These are phyloP conservation scores for Ochetophila trinervis DNA, from an alignment of 306 rosid genomes.

Conservation along the genomic window DNA sequence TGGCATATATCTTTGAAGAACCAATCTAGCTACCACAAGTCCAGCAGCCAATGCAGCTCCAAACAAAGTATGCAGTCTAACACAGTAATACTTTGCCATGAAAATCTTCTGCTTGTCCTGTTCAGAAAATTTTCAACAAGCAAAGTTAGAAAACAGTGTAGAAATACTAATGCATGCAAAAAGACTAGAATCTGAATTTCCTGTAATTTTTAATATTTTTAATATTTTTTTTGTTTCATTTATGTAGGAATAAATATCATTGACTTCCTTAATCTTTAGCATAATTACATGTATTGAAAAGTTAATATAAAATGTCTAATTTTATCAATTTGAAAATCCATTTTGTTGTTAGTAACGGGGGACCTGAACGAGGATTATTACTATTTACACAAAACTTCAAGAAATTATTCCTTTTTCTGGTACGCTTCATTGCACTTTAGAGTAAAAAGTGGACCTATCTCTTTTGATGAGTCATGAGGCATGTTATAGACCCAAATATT, in stretches of 20 bases:
- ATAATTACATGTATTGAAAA: no score
- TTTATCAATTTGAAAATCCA: no score
- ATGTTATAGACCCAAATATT: neutral
- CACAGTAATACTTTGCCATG: slow-evolving; percentile 93
- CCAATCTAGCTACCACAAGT: slow-evolving; percentile 55
- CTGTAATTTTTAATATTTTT: neutral
- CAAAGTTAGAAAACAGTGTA: neutral
- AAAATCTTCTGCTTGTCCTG: slow-evolving; percentile 85
- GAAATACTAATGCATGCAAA: neutral
- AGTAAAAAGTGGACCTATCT: no score
- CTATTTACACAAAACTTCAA: no score
- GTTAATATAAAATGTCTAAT: no score
- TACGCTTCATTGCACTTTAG: no score
- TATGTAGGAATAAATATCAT: no score
- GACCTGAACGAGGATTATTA: no score
- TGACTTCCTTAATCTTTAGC: no score
- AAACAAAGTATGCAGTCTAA: slow-evolving; percentile 76
- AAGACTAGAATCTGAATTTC: neutral
- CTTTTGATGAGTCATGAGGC: neutral
- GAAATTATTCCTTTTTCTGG: no score
- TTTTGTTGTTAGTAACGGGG: no score
- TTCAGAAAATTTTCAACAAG: neutral
- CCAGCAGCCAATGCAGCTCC: slow-evolving; percentile 82
- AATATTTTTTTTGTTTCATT: neutral
- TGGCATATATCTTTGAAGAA: slow-evolving; percentile 17